Evolutionary conservation across 495 filamentous ascomycete genomes (phyloP), one percentile per base, ranked within the genome.

Genomic region (Trichoderma asperelloides): DNA sequence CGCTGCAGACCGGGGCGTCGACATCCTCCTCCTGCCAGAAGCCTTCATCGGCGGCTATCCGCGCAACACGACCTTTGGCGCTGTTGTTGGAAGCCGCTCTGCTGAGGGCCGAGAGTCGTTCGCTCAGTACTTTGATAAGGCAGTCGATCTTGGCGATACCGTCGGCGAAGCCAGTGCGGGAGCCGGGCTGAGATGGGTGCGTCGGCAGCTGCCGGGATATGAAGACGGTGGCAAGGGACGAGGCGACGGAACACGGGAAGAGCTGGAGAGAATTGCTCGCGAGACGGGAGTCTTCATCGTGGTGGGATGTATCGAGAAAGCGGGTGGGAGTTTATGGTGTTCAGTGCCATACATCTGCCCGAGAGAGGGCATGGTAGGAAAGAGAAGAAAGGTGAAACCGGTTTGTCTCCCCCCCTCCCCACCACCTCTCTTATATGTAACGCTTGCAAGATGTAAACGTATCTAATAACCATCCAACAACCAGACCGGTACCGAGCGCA

Each of bases 1-100:
- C 3, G 89, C 89, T 5, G 79, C 82, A 0, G 65, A 66, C 1
- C 73, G 78, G n/a, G 81, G 84, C 37, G 83, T 90, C 30, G 84
- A 94, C 72, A 82, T 98, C 64, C 78, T 98, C 21, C 86, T 97
- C 51, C 95, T 97, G 70, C 94, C 94, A 0, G 94, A 98, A 79
- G 94, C 94, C 30, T 97, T 91, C 74, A 82, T 98, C 0, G 94
- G 94, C 23, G 94, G 94, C 11, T 98, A 98, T 72, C 94, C 94
- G 16, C 88, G 94, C 27, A 89, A 89, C n/a, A 88, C 86, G 67
- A 78, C 79, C 62, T 97, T 97, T 70, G 93, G 92, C 15, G 83
- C 85, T 37, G 80, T 85, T 0, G 84, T 97, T 12, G 94, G 94
- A 0, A 78, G 80, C 2, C 87, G 94, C 7, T 80, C 82, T 1